phyloP scores from a whole-genome alignment of 352 stramenopile genomes.

The Pythium dissimile region DNA sequence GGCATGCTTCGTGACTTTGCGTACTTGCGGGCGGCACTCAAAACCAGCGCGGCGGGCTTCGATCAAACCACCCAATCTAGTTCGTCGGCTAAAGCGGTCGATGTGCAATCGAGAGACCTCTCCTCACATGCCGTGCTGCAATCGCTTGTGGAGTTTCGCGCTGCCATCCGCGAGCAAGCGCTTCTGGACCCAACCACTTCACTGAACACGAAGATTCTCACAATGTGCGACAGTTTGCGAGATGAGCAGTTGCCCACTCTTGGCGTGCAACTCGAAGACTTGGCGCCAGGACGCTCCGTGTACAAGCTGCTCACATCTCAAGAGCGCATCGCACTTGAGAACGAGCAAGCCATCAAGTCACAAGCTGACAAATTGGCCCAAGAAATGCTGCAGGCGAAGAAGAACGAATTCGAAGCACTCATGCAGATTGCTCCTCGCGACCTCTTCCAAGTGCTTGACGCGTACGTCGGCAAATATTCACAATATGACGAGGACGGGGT shows the following conservation, averaged over 20 bases:
- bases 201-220: slow-evolving; percentile 42
- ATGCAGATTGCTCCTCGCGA: slow-evolving; percentile 63
- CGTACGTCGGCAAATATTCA: slow-evolving; percentile 50
- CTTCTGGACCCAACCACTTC: slow-evolving; percentile 39
- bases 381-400: slow-evolving; percentile 28
- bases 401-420: slow-evolving; percentile 51
- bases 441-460: slow-evolving; percentile 41
- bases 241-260: slow-evolving; percentile 49
- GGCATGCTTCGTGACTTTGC: slow-evolving; percentile 52
- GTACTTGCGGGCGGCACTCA: slow-evolving; percentile 26
- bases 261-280: slow-evolving; percentile 68
- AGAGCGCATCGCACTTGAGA: slow-evolving; percentile 15
- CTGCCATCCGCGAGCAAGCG: slow-evolving; percentile 51
- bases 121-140: slow-evolving; percentile 34
- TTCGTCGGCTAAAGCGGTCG: neutral
- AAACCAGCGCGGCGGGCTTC: slow-evolving; percentile 1
- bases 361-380: slow-evolving; percentile 3
- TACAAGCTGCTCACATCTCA: slow-evolving; percentile 50
- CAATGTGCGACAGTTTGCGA: slow-evolving; percentile 58
- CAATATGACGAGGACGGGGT: slow-evolving; percentile 56
- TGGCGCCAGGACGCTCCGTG: slow-evolving; percentile 53
- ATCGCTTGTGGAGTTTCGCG: slow-evolving; percentile 59
- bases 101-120: neutral
- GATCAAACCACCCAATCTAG: neutral
- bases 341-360: slow-evolving; percentile 9